Conservation (phyloP, 108 stramenopile genomes). For the Skeletonema potamos region DNA sequence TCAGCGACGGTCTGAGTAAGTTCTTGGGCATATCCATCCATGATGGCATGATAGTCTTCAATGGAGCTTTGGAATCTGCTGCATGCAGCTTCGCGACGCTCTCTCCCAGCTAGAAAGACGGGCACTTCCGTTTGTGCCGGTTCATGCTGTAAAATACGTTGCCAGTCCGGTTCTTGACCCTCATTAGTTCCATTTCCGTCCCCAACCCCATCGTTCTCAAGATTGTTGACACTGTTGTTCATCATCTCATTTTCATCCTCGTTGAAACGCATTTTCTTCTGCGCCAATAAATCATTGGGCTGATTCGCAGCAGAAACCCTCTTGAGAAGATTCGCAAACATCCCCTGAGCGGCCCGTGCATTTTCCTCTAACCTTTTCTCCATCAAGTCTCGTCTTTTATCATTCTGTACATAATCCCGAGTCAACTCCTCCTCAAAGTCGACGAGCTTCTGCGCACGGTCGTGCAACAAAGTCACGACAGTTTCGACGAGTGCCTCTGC, state of each 20-base stretch:
- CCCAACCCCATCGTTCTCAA: neutral
- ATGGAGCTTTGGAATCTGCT: slow-evolving; percentile 35
- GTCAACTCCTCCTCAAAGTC: slow-evolving; percentile 41
- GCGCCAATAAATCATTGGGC: slow-evolving; percentile 22
- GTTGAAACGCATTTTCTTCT: neutral
- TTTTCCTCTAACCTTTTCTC: slow-evolving; percentile 42
- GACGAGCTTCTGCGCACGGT: slow-evolving; percentile 19
- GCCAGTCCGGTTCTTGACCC: slow-evolving; percentile 48
- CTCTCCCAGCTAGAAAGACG: slow-evolving; percentile 23
- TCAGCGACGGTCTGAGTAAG: slow-evolving; percentile 46
- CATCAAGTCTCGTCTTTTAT: slow-evolving; percentile 41
- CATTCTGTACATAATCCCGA: slow-evolving; percentile 32
- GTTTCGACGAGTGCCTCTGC: slow-evolving; percentile 34
- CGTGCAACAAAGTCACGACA: slow-evolving; percentile 30
- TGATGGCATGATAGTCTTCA: slow-evolving; percentile 29
- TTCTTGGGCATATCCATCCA: slow-evolving; percentile 20
- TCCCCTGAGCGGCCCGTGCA: slow-evolving; percentile 36
- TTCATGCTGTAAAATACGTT: slow-evolving; percentile 37
- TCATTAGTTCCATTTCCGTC: neutral
- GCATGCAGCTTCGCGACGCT: slow-evolving; percentile 23
- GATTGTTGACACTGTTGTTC: neutral
- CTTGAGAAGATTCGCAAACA: slow-evolving; percentile 52
- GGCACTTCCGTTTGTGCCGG: slow-evolving; percentile 48
- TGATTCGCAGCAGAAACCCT: slow-evolving; percentile 24
- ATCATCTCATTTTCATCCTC: neutral